phyloP scores from a whole-genome alignment of 306 rosid genomes.

The Mucuna pruriens region DNA sequence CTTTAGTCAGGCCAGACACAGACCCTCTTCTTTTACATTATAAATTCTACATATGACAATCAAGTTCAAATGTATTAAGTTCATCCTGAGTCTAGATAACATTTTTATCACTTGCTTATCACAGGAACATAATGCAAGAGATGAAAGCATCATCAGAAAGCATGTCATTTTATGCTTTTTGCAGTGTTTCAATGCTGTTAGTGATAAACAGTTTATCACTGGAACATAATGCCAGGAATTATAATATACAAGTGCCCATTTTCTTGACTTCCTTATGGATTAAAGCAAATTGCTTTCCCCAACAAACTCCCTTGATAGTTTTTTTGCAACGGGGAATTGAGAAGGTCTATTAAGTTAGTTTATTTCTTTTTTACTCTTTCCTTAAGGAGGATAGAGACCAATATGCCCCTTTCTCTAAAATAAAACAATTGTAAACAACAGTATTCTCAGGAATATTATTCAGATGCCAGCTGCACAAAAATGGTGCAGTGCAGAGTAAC shows the following conservation, averaged over 20 bases:
- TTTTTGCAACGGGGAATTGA: not conserved
- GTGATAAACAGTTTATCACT: not conserved
- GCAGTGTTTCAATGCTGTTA: not conserved
- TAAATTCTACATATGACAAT: not conserved
- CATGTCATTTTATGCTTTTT: not conserved
- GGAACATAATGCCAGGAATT: constrained; percentile 14
- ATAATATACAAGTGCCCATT: not conserved
- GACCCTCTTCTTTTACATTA: not conserved
- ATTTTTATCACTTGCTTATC: not conserved
- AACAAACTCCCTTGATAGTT: constrained; percentile 12
- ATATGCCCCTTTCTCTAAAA: not conserved
- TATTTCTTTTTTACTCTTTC: constrained; percentile 3
- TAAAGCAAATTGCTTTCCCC: constrained; percentile 4
- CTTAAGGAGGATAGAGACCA: not conserved
- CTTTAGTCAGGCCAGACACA: constrained; percentile 13
- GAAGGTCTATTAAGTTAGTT: constrained; percentile 1
- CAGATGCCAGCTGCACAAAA: constrained; percentile 22
- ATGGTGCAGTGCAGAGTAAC: not conserved
- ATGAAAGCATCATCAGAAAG: not conserved
- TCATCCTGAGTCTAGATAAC: not conserved
- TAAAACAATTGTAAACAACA: not conserved
- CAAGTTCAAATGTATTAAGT: constrained; percentile 12
- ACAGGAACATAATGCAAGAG: not conserved
- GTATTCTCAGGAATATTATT: constrained; percentile 12
- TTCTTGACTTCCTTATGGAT: constrained; percentile 3